These are phyloP conservation scores for Arthrobotrys entomopaga DNA, from an alignment of 2,329 filamentous ascomycete genomes.

Conservation along the genomic window DNA sequence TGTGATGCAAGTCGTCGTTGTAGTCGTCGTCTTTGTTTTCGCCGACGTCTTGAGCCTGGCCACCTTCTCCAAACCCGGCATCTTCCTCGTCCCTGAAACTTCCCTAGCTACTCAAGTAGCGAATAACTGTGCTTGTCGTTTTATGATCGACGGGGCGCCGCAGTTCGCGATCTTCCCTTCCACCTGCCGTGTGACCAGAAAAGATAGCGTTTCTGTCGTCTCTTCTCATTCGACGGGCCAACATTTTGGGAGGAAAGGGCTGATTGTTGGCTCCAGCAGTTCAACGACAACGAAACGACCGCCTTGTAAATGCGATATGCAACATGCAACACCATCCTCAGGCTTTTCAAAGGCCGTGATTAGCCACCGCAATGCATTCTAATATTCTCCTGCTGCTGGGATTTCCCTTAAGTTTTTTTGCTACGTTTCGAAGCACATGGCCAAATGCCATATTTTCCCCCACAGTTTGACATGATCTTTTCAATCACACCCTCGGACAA, in stretches of 20 bases:
- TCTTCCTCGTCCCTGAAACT: constrained; percentile 14
- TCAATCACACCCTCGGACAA: constrained; percentile 33
- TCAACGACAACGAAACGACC: constrained; percentile 3
- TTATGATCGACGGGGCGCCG: constrained; percentile 28
- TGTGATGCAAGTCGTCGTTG: not conserved
- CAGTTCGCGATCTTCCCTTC: constrained; percentile 41
- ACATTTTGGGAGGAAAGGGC: not conserved
- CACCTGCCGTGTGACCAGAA: constrained; percentile 48
- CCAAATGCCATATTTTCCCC: constrained; percentile 21
- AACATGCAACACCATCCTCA: constrained; percentile 42
- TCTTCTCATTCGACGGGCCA: constrained; percentile 15
- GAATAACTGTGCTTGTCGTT: not conserved
- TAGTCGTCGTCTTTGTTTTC: not conserved
- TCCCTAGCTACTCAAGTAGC: constrained; percentile 19
- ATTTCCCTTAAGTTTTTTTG: not conserved
- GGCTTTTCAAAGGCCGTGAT: not conserved
- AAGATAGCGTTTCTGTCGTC: not conserved
- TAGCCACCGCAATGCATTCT: not conserved
- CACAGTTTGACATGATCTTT: constrained; percentile 32
- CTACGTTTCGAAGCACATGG: not conserved
- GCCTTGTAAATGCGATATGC: constrained; percentile 26
- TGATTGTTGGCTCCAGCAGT: constrained; percentile 2
- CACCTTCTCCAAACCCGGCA: constrained; percentile 2
- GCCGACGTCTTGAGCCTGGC: not conserved
- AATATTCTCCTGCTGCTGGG: too few relatives aligned